Base-by-base conservation (phyloP, 2,329 filamentous ascomycete species). In the Alternaria atra region DNA sequence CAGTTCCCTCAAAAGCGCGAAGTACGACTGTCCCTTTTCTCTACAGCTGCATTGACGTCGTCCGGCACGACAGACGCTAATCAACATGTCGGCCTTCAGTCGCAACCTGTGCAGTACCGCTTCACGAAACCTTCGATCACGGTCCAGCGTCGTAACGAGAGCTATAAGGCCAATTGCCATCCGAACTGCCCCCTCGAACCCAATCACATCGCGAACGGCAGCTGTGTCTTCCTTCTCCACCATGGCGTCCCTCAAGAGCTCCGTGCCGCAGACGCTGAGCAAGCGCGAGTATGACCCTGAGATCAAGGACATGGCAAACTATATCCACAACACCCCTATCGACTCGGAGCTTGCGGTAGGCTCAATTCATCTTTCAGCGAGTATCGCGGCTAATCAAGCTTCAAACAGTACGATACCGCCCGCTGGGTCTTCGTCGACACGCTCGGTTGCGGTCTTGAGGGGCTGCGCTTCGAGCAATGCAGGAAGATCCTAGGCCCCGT, bases 341-440 rank as follows among this genome's bases (percentile, higher is more conserved):
- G 86, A 94, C 72, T 98, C 94, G 30, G 92, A 97, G 70, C 87
- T 99, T 74, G 95, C 95, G 78, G 94, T 97, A 85, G 82, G 93
- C 84, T 23, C 27, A 62, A 59, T 46, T 5, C 25, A 13, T 43
- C 27, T 42, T 35, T 17, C 7, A 32, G 17, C 6, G 13, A 43
- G 39, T 42, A 43, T 7, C 8, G 8, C 34, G 39, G 61, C 75
- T 75, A 61, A 76, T 46, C 15, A 40, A 20, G 35, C 34, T 55
- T 25, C 47, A 10, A 64, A 25, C 65, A 95, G 92, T 96, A 91
- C 79, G 95, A 99, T 81, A 99, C 95, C 50, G 95, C 95, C 65
- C 91, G 95, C 82, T 94, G 93, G 84, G 94, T 98, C 71, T 93
- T 99, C 81, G 89, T 98, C 77, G 95, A 99, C 81, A 98, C 95